A percentile compares a stretch with the other conserved stretches of the same genome.
phyloP scores from a whole-genome alignment of 2,329 filamentous ascomycete species.

The Echinosphaeria canescens region DNA sequence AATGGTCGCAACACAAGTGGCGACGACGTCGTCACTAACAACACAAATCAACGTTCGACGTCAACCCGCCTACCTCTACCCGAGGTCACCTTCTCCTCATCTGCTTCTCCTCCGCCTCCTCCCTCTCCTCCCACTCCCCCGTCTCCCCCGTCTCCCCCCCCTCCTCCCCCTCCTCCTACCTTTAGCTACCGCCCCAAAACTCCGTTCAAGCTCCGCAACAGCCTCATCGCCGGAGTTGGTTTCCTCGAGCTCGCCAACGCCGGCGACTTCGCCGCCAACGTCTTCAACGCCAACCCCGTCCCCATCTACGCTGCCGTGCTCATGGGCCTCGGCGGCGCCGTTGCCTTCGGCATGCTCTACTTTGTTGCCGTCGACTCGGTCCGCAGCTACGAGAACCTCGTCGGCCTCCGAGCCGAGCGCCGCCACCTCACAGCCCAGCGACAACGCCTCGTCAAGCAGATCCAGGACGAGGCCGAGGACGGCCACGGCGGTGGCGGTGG shows the following conservation, averaged over 20 bases:
- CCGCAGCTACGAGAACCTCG: slow-evolving; percentile 21
- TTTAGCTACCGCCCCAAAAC: no score
- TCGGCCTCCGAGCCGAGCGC: slow-evolving; percentile 19
- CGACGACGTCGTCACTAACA: no score
- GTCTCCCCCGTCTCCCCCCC: no score
- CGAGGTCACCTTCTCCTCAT: no score
- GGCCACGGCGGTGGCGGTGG: no score
- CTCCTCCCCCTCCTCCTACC: no score
- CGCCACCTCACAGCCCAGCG: slow-evolving; percentile 9
- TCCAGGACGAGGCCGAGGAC: slow-evolving; percentile 6
- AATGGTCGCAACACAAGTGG: no score
- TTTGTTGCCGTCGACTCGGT: slow-evolving; percentile 21
- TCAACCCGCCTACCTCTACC: no score
- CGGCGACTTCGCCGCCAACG: slow-evolving; percentile 32
- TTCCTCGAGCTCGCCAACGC: slow-evolving; percentile 32
- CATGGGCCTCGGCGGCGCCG: slow-evolving; percentile 27
- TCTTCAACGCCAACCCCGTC: slow-evolving; percentile 29
- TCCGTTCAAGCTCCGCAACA: slow-evolving; percentile 6
- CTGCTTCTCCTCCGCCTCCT: no score
- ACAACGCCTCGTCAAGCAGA: slow-evolving; percentile 1
- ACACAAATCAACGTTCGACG: no score
- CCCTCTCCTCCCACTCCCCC: no score
- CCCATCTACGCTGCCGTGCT: slow-evolving; percentile 22
- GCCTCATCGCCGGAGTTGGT: slow-evolving; percentile 13
- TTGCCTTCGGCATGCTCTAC: slow-evolving; percentile 19